These are phyloP conservation scores for Clohesyomyces aquaticus DNA, from an alignment of 495 filamentous ascomycete genomes.

Conservation along the genomic window DNA sequence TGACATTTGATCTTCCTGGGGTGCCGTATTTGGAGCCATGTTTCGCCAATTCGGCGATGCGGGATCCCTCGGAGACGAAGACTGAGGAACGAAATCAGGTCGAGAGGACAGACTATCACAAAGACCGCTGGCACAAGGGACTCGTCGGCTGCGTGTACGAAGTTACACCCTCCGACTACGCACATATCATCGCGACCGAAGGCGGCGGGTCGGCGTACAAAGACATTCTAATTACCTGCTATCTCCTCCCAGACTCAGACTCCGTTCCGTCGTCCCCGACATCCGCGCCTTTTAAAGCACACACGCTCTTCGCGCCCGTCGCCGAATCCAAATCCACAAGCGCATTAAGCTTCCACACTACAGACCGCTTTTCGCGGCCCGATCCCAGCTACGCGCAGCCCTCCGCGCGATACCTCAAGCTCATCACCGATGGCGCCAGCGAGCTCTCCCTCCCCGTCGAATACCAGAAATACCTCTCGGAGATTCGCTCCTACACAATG, in stretches of 20 bases:
- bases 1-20: slow-evolving; percentile 85
- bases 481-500: slow-evolving; percentile 67
- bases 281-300: slow-evolving; percentile 49
- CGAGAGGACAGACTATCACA: slow-evolving; percentile 46
- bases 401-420: slow-evolving; percentile 76
- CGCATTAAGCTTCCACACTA: slow-evolving; percentile 47
- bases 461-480: slow-evolving; percentile 70
- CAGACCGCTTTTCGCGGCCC: slow-evolving; percentile 54
- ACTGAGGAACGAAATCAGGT: slow-evolving; percentile 6
- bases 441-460: slow-evolving; percentile 76
- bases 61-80: slow-evolving; percentile 46
- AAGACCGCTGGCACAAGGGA: slow-evolving; percentile 70
- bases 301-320: slow-evolving; percentile 63
- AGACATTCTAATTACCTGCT: slow-evolving; percentile 78
- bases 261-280: slow-evolving; percentile 46
- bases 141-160: slow-evolving; percentile 95
- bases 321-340: slow-evolving; percentile 22
- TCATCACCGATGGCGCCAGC: slow-evolving; percentile 73
- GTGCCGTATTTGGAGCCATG: slow-evolving; percentile 88
- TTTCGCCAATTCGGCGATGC: slow-evolving; percentile 77
- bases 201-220: slow-evolving; percentile 81
- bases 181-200: slow-evolving; percentile 85
- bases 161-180: slow-evolving; percentile 78
- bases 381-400: slow-evolving; percentile 75
- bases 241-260: slow-evolving; percentile 55